Evolutionary conservation across 164 flowering plant species (phyloP).

Genomic region (Cinnamomum chago): DNA sequence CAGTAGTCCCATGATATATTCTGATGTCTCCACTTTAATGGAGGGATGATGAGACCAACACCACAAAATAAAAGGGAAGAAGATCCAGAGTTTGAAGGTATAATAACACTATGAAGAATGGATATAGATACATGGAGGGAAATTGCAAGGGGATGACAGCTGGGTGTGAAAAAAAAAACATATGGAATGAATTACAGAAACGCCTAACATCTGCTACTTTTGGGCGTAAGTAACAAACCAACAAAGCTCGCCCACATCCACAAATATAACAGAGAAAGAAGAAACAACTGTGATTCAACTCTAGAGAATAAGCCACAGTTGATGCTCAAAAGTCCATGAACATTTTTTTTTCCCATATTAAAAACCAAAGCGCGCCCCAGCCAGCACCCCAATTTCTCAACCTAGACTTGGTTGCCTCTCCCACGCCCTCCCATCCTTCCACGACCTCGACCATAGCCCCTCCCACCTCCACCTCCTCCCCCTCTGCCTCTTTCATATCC

Average conservation of each 20-base stretch:
- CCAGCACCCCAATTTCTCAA: conserved; percentile 3
- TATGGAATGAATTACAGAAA: conserved; percentile 12
- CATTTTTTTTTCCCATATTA: conserved; percentile 5
- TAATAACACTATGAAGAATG: conserved; percentile 12
- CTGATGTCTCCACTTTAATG: too few relatives aligned
- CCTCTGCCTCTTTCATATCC: conserved; percentile 27
- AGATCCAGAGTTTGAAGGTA: background rate
- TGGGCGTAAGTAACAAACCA: conserved; percentile 4
- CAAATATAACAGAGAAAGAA: conserved; percentile 11
- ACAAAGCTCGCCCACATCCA: conserved; percentile 19
- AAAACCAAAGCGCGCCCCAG: conserved; percentile 12
- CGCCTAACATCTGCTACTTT: background rate
- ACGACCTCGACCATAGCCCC: conserved; percentile 49
- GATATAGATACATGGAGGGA: conserved; percentile 11
- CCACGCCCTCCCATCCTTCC: conserved; percentile 44
- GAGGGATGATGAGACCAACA: too few relatives aligned
- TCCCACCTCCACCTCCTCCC: conserved; percentile 26
- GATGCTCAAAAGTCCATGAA: conserved; percentile 14
- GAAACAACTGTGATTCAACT: conserved; percentile 8
- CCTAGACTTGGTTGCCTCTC: conserved; percentile 22
- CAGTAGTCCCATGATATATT: too few relatives aligned
- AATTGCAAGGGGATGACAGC: background rate
- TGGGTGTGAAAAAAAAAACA: background rate
- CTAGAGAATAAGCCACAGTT: conserved; percentile 5
- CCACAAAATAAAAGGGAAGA: background rate